Base-by-base conservation (phyloP, 495 filamentous ascomycete genomes). In the Hyaloscypha bicolor region DNA sequence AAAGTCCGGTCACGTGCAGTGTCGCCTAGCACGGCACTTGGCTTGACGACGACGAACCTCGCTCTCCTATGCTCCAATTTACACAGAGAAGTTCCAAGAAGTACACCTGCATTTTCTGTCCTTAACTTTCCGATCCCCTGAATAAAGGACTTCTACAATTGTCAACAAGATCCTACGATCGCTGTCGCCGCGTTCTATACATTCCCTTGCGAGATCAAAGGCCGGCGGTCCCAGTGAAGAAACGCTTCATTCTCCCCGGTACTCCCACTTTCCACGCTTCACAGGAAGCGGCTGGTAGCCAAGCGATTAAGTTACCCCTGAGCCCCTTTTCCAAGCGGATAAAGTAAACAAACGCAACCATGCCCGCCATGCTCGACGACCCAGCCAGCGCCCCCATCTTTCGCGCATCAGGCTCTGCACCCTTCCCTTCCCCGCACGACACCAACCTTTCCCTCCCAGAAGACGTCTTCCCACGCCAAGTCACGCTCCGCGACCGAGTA, bases 281-380 rank as follows among this genome's bases (percentile, higher is more conserved):
- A 56, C 53, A 25, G 22, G 21, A 31, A 19, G 29, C 29, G 9
- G n/a, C 1, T 14, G 16, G 4, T 48, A 48, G 16, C 42, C 42
- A 12, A 48, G 42, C 42, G 16, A 48, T 48, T 6, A 48, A 12
- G 42, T 48, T 6, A 56, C 53, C 53, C 29, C 53, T 56, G 29
- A 56, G 21, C 29, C 53, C 53, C 21, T 56, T 25, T 56, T 56
- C 53, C 21, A 31, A 56, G 21, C 6, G 21, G 53, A 25, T 29
- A 9, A 11, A 30, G 53, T 56, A 37, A 60, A 60, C 32, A 37
- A 56, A 22, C 42, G 22, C 56, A 77, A 80, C 75, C 69, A 97
- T 97, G 93, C 93, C 93, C 64, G 91, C 92, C 67, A 91, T 93
- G 78, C 87, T 94, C 74, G 92, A 93, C 71, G 93, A 96, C 74